These are phyloP conservation scores for Solanum hybrid DNA, from an alignment of 305 asterid genomes.

Conservation along the genomic window DNA sequence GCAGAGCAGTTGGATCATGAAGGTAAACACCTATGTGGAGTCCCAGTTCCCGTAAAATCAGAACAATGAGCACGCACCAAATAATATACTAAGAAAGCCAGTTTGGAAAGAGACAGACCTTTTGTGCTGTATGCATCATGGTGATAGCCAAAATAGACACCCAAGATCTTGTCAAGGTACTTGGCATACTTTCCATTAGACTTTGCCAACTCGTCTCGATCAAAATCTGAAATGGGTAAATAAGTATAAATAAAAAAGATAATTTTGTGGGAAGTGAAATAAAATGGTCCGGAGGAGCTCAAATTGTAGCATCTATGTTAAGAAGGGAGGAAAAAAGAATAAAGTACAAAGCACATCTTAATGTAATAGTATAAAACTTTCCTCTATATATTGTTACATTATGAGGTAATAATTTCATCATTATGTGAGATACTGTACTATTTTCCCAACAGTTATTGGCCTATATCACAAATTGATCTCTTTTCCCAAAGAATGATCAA, in stretches of 20 bases:
- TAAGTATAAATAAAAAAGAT: background rate
- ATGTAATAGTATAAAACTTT: background rate
- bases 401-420: background rate
- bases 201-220: slow-evolving; percentile 58
- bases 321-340: background rate
- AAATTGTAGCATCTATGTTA: background rate
- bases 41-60: slow-evolving; percentile 11
- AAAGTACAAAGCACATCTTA: background rate
- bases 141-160: slow-evolving; percentile 73
- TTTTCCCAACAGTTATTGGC: background rate
- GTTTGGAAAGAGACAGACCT: slow-evolving; percentile 38
- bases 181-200: slow-evolving; percentile 63
- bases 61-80: background rate
- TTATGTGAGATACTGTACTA: background rate
- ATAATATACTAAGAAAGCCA: background rate
- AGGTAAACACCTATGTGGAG: slow-evolving; percentile 69
- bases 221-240: slow-evolving; percentile 38
- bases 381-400: background rate
- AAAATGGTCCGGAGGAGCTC: background rate
- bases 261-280: background rate
- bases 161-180: slow-evolving; percentile 77
- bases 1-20: slow-evolving; percentile 87
- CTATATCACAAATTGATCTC: background rate
- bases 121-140: slow-evolving; percentile 71
- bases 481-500: background rate